These are phyloP conservation scores for Zelonia costaricensis DNA, from an alignment of 208 protist species.

Conservation along the genomic window DNA sequence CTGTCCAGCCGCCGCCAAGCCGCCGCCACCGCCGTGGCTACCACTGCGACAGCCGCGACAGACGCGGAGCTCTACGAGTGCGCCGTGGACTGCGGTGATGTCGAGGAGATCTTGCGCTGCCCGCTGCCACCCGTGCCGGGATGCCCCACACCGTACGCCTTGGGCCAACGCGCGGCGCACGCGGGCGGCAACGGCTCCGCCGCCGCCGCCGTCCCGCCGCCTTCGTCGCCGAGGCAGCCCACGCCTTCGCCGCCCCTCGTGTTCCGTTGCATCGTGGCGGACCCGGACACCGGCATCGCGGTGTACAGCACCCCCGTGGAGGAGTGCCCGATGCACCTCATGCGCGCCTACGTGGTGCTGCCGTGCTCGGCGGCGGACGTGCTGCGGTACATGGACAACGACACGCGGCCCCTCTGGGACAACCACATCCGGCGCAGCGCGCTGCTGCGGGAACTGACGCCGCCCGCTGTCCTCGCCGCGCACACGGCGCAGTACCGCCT, in stretches of 20 bases:
- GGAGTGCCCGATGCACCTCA: constrained; percentile 67
- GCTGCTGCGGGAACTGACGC: constrained; percentile 45
- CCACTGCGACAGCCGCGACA: background rate
- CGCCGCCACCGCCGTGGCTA: background rate
- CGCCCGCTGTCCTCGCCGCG: constrained; percentile 1
- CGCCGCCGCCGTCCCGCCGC: background rate
- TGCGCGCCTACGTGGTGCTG: constrained; percentile 66
- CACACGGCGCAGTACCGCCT: background rate
- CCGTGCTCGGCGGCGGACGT: constrained; percentile 53
- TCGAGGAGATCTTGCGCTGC: constrained; percentile 42
- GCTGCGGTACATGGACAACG: constrained; percentile 59
- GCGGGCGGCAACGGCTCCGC: background rate
- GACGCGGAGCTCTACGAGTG: constrained; percentile 47
- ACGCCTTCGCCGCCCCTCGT: constrained; percentile 8
- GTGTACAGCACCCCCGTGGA: constrained; percentile 66
- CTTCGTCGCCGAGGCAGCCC: background rate
- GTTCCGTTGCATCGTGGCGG: constrained; percentile 52
- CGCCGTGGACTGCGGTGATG: constrained; percentile 53
- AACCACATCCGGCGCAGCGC: constrained; percentile 43
- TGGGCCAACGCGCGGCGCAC: background rate
- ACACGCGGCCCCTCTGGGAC: constrained; percentile 67
- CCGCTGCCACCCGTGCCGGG: constrained; percentile 21
- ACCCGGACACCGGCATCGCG: constrained; percentile 38
- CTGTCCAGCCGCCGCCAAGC: background rate
- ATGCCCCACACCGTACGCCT: constrained; percentile 27